Evolutionary conservation across 768 basidiomycete species (phyloP), one percentile per base, ranked within the genome.

Genomic region (Macrolepiota fuliginosa): DNA sequence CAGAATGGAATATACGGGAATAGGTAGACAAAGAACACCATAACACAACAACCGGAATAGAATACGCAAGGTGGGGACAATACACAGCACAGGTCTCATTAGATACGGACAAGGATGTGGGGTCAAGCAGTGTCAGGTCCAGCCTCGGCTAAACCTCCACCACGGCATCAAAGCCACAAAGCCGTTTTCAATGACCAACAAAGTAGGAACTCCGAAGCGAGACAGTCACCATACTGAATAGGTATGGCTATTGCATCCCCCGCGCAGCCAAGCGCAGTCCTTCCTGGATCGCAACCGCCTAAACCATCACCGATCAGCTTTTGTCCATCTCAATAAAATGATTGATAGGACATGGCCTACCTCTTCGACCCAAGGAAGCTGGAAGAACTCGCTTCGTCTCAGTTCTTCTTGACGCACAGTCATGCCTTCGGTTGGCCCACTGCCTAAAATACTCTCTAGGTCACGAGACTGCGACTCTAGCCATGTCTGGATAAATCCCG

Each of bases 381-480:
- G 80, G 82, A 97, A 98, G 75, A 94, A 91, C 71, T 97, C 94
- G 69, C 91, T 94, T 55, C 93, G 77, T 63, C 88, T 83, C 57
- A 97, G 75, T 70, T 97, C 94, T 66, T 96, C 94, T 61, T 92
- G 91, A n/a, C 91, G 77, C 10, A 96, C 83, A 1, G 87, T 87
- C 69, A 85, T 80, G 27, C 90, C 90, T 65, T 92, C 90, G 40
- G 85, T 88, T 2, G 90, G 86, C 1, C 93, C 94, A 70, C 90
- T 92, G 32, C 93, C 94, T n/a, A 97, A 79, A 61, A 96, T 81
- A 61, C 85, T 90, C 75, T 96, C 93, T 47, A 98, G 73, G 74
- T 98, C 96, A 13, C 93, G 83, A 51, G 94, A 92, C 72, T 98
- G 96, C 1, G 92, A 94, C 66, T 91, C 90, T 17, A 98, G 72